These are phyloP conservation scores for Magnolia sinica DNA, from an alignment of 164 flowering plant species.

Conservation along the genomic window DNA sequence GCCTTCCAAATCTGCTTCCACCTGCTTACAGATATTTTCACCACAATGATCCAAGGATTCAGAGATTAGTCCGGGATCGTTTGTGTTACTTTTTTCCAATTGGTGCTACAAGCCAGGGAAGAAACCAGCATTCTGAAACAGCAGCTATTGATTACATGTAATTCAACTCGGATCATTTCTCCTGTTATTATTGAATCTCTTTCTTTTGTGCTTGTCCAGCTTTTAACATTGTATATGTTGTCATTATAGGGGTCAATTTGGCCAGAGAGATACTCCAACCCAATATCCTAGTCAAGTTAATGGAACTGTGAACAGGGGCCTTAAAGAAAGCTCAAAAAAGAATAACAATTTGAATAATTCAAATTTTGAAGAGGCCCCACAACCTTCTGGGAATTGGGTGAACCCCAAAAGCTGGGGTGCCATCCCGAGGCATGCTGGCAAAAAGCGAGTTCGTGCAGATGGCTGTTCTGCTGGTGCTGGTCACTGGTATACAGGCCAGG, in stretches of 20 bases:
- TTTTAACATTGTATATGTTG: constrained; percentile 3
- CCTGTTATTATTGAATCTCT: neutral
- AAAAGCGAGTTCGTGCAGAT: constrained; percentile 58
- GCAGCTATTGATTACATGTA: constrained; percentile 60
- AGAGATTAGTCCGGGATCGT: constrained; percentile 54
- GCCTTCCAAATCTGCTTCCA: constrained; percentile 29
- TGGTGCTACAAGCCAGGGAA: constrained; percentile 27
- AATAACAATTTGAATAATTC: constrained; percentile 33
- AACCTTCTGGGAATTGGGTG: constrained; percentile 53
- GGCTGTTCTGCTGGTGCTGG: constrained; percentile 57
- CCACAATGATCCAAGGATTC: constrained; percentile 72
- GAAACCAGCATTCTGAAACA: constrained; percentile 24
- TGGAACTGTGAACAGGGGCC: constrained; percentile 18
- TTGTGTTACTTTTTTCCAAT: constrained; percentile 68
- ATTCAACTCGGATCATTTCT: constrained; percentile 1
- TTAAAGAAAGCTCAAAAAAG: constrained; percentile 26
- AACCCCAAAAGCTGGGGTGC: constrained; percentile 40
- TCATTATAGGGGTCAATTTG: constrained; percentile 68
- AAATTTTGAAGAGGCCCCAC: constrained; percentile 25
- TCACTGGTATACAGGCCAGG: constrained; percentile 63
- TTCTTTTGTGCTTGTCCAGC: neutral
- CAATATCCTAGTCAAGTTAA: constrained; percentile 15
- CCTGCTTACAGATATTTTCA: constrained; percentile 67
- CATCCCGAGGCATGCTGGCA: constrained; percentile 62
- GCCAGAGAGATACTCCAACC: constrained; percentile 33